Evolutionary conservation across 495 filamentous ascomycete genomes (phyloP), one percentile per base, ranked within the genome.

Genomic region (Neurospora sp.): DNA sequence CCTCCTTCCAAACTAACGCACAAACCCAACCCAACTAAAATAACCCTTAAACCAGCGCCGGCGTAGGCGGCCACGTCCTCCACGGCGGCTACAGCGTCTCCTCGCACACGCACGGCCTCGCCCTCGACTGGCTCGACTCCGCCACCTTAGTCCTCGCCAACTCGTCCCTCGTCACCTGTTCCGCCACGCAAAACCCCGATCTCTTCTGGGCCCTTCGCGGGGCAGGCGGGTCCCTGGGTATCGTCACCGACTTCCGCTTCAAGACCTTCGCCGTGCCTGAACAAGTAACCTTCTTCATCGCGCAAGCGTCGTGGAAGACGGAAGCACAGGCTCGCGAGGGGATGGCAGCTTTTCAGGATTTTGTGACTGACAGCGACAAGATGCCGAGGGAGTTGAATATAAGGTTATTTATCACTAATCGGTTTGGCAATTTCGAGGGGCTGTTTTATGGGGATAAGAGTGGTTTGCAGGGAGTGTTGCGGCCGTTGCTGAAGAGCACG

Each of bases 201-300:
- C 74, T 85, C 7, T 85, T 83, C 73, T 85, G 83, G 84, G 84
- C 83, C 10, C 68, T 85, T 44, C 80, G 81, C 27, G 84, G 83
- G 7, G 83, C 84, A 0, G 84, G 84, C 27, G 80, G 79, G 0
- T 83, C 82, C 41, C 79, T 85, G 53, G 84, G 83, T 12, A 73
- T 85, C 18, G 84, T 84, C 5, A 81, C 82, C 35, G 78, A 79
- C 70, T 85, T 82, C 72, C 78, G 81, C 20, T 82, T 85, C 74
- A 80, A 82, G 45, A 85, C 84, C 1, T 85, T 85, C 69, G 79
- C 76, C 44, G 78, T 78, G 1, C 83, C 84, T 0, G 79, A 79
- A 39, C 78, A 76, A 8, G 69, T 84, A 12, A 85, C 84, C n/a
- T 79, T 79, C 76, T 85, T 84, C 41, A 78, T 83, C 3, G 80